phyloP scores from a whole-genome alignment of 768 basidiomycete genomes.

The Cystoderma amianthinum region DNA sequence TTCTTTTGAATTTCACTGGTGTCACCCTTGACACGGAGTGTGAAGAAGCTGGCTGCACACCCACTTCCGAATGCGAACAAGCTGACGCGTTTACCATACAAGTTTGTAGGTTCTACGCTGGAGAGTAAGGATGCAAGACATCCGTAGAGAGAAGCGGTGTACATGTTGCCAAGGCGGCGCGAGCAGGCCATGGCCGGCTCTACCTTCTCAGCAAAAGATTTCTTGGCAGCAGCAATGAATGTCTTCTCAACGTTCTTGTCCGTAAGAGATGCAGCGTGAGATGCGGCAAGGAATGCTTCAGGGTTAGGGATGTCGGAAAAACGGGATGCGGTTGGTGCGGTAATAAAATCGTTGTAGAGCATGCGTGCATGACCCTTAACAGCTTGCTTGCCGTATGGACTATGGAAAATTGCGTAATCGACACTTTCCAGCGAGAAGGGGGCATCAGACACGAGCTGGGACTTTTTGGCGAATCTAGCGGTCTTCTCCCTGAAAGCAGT shows the following conservation, averaged over 20 bases:
- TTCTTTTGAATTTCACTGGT: slow-evolving; percentile 75
- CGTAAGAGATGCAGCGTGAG: slow-evolving; percentile 71
- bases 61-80: slow-evolving; percentile 98
- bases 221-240: slow-evolving; percentile 76
- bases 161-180: slow-evolving; percentile 94
- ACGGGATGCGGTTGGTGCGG: slow-evolving; percentile 59
- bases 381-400: slow-evolving; percentile 97
- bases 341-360: slow-evolving; percentile 87
- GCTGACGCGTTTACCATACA: slow-evolving; percentile 79
- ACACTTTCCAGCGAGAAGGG: slow-evolving; percentile 74
- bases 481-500: slow-evolving; percentile 77
- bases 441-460: slow-evolving; percentile 26
- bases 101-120: slow-evolving; percentile 58
- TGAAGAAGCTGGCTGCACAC: slow-evolving; percentile 93
- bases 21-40: slow-evolving; percentile 80
- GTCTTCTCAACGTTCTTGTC: slow-evolving; percentile 96
- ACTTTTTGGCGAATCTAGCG: slow-evolving; percentile 54
- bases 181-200: slow-evolving; percentile 84
- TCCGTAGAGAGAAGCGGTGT: slow-evolving; percentile 94
- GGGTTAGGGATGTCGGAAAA: slow-evolving; percentile 69
- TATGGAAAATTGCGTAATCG: slow-evolving; percentile 95
- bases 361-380: slow-evolving; percentile 95
- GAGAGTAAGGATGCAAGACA: slow-evolving; percentile 86
- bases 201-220: slow-evolving; percentile 67
- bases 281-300: slow-evolving; percentile 58